Evolutionary conservation across 805 yeast species (phyloP).

Genomic region (Candida ficus): DNA sequence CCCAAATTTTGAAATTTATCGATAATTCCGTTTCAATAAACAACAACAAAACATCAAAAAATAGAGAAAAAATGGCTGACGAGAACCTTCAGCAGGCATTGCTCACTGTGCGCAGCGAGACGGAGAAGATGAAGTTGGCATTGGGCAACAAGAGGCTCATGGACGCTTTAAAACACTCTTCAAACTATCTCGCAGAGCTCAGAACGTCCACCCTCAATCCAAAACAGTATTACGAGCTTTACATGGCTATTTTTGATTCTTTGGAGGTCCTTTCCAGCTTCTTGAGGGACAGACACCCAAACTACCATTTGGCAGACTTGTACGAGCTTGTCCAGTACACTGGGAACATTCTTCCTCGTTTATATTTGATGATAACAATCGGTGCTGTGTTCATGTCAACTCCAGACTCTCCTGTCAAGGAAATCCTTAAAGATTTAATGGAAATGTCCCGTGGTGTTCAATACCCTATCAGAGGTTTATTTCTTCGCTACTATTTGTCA

Average conservation of each 20-base stretch:
- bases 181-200: constrained; percentile 75
- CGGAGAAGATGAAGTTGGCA: constrained; percentile 8
- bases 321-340: constrained; percentile 95
- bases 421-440: constrained; percentile 90
- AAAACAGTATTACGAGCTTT: constrained; percentile 89
- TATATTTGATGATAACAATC: constrained; percentile 91
- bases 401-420: constrained; percentile 74
- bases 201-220: constrained; percentile 75
- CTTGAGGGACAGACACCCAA: constrained; percentile 61
- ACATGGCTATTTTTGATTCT: constrained; percentile 79
- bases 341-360: constrained; percentile 86
- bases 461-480: constrained; percentile 88
- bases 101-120: constrained; percentile 4
- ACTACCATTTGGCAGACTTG: constrained; percentile 75
- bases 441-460: constrained; percentile 98
- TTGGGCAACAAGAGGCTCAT: constrained; percentile 48
- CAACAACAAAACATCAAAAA: not conserved
- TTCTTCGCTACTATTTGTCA: constrained; percentile 80
- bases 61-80: constrained; percentile 1
- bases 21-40: not conserved
- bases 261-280: constrained; percentile 61
- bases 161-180: constrained; percentile 85
- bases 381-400: constrained; percentile 84
- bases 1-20: not conserved
- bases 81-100: constrained; percentile 8